Base-by-base conservation (phyloP, 2,329 filamentous ascomycete species). In the Ophiocordyceps sinensis region DNA sequence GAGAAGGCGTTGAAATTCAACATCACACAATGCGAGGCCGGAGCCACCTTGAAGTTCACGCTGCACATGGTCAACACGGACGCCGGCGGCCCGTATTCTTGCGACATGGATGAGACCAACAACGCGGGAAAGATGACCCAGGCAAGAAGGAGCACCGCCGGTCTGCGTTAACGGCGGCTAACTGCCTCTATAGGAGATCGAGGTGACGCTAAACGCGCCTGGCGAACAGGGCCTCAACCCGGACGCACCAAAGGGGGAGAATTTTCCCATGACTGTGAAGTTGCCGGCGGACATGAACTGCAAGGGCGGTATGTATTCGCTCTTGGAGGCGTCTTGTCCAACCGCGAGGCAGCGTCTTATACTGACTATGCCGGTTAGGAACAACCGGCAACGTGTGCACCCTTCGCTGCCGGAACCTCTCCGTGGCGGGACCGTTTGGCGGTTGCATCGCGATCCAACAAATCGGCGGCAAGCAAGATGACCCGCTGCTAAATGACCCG, bases 391-490 rank as follows among this genome's bases (percentile, higher is more conserved):
- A 75, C 41, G 51, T 75, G 32, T 75, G 72, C 62, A 76, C 73
- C 1, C 62, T 77, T 17, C 67, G 74, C 34, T 77, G 73, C 62
- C 64, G 71, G n/a, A 77, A 77, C 60, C 71, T 67, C 42, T 70
- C 72, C 4, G 55, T 68, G 4, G 71, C 71, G 9, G 71, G 72
- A 8, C 71, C 71, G 14, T 77, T 77, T 42, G 70, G 70, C 34
- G 68, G 73, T 40, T 78, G 74, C 56, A 70, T 77, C 52, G 60
- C 71, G 2, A 64, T 77, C n/a, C 67, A 76, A 53, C 75, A 79
- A 51, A 58, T 59, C 28, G 73, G 75, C 15, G 46, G 51, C 2
- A 49, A 34, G 7, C 4, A 4, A 14, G n/a, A n/a, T n/a, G n/a
- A n/a, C n/a, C n/a, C n/a, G n/a, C n/a, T n/a, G n/a, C n/a, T n/a